A percentile compares a stretch with the other conserved stretches of the same genome.
Evolutionary conservation across 2,329 filamentous ascomycete genomes (phyloP).

Genomic region (Diaporthe vaccinii): DNA sequence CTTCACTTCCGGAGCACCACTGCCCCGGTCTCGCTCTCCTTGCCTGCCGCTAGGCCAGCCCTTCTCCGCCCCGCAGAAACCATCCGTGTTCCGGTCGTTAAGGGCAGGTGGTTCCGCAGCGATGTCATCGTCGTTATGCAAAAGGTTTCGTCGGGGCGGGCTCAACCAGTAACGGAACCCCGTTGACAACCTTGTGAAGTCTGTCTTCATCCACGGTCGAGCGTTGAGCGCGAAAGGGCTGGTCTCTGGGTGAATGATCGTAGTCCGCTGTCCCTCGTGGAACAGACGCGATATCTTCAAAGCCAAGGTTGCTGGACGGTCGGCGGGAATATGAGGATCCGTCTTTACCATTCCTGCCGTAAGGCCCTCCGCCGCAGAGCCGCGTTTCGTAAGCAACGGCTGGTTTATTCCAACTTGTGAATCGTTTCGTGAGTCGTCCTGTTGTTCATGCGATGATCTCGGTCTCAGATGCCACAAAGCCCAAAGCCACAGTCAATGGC

Average conservation of each 20-base stretch:
- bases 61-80: not conserved
- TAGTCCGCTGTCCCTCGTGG: not conserved
- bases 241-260: not conserved
- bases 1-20: not conserved
- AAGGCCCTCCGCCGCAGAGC: not conserved
- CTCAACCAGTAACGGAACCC: not conserved
- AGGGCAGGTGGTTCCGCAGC: slow-evolving; percentile 1
- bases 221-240: not conserved
- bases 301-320: not conserved
- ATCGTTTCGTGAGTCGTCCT: not conserved
- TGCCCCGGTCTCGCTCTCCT: slow-evolving; percentile 3
- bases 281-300: not conserved
- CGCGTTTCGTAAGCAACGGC: not conserved
- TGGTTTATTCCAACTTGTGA: not conserved
- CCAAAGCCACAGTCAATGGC: slow-evolving; percentile 36
- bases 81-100: not conserved
- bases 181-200: not conserved
- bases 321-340: no score
- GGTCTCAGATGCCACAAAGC: slow-evolving; percentile 46
- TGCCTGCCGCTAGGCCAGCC: slow-evolving; percentile 17
- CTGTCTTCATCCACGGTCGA: not conserved
- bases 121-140: not conserved
- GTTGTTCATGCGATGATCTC: not conserved
- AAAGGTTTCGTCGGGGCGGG: not conserved
- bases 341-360: not conserved